Evolutionary conservation across 2,329 filamentous ascomycete genomes (phyloP), one percentile per base, ranked within the genome.

Genomic region (Penicillium corylophilum): DNA sequence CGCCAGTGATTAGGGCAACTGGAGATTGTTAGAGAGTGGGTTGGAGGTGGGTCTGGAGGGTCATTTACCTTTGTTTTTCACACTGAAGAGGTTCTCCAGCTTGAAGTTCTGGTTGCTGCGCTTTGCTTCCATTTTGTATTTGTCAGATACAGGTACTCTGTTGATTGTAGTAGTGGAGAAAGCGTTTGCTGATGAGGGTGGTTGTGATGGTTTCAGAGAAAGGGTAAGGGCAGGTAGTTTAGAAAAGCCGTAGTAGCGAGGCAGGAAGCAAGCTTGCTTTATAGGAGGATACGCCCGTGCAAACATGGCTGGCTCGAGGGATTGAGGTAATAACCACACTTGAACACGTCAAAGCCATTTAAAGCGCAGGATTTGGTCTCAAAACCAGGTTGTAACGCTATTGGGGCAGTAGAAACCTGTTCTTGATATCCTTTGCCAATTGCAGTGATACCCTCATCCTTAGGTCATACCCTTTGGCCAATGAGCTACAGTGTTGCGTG

Each of bases 1-100:
- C 83, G 45, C 84, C 84, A 2, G 84, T 84, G 40, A 85, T 68
- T 1, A 85, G 74, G 48, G 79, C 81, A 29, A 83, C 79, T 71
- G 22, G 12, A 10, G 8, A 7, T 5, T 3, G 5, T 41, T 41
- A 41, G 39, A n/a, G 1, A 2, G 16, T 6, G 4, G 23, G 12
- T 9, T 41, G 12, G 3, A 13, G 38, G 13, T 5, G 20, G n/a
- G n/a, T n/a, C 15, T 24, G 20, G n/a, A 7, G 12, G 1, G 2
- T 41, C 7, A 20, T 12, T 23, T 56, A 67, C 67, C 65, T 54
- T 79, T 80, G 57, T 72, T 74, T 47, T 80, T 76, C 51, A 83
- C 77, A 31, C 74, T 74, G 71, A 83, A 84, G 9, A 84, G 74
- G 59, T 77, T 79, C 54, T 74, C 70, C 6, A 77, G 73, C 54